Evolutionary conservation across 1,284 basidiomycete species (phyloP).

Genomic region (Ganoderma multipileum): DNA sequence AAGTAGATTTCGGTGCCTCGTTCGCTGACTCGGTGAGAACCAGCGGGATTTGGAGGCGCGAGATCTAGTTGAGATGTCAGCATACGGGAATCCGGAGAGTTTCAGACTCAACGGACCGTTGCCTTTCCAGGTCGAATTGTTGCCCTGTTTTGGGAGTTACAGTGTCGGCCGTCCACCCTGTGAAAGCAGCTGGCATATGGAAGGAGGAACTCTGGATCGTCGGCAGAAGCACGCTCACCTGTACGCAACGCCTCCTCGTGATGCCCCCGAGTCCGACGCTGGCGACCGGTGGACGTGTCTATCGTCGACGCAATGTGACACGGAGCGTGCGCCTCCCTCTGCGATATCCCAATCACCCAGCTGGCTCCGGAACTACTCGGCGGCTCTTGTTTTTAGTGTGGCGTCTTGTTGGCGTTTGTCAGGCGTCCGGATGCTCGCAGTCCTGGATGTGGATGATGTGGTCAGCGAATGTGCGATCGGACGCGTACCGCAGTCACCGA

Average conservation of each 20-base stretch:
- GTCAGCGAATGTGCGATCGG: slow-evolving; percentile 33
- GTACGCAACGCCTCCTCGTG: slow-evolving; percentile 26
- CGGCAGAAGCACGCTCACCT: slow-evolving; percentile 33
- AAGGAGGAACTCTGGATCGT: slow-evolving; percentile 28
- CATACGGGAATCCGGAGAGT: slow-evolving; percentile 30
- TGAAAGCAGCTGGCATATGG: slow-evolving; percentile 27
- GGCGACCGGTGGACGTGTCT: slow-evolving; percentile 21
- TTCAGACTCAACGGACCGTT: slow-evolving; percentile 26
- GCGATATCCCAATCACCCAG: slow-evolving; percentile 10
- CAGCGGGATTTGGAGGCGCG: slow-evolving; percentile 28
- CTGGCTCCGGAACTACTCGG: slow-evolving; percentile 14
- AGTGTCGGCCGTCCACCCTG: slow-evolving; percentile 24
- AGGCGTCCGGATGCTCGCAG: slow-evolving; percentile 23
- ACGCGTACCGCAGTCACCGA: slow-evolving; percentile 29
- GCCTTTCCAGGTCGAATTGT: slow-evolving; percentile 30
- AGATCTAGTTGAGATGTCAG: slow-evolving; percentile 29
- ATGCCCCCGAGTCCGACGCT: slow-evolving; percentile 15
- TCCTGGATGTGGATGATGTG: slow-evolving; percentile 12
- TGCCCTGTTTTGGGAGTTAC: slow-evolving; percentile 27
- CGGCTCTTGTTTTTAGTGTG: slow-evolving; percentile 14
- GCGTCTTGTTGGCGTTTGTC: slow-evolving; percentile 28
- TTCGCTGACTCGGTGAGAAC: slow-evolving; percentile 31
- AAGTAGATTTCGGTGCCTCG: slow-evolving; percentile 33
- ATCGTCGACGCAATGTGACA: slow-evolving; percentile 21
- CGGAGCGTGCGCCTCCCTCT: slow-evolving; percentile 13